Percentiles rank a stretch among this genome's conserved stretches.
These are phyloP conservation scores for Albatrellus sp. DNA, from an alignment of 1,284 basidiomycete genomes.

Conservation along the genomic window DNA sequence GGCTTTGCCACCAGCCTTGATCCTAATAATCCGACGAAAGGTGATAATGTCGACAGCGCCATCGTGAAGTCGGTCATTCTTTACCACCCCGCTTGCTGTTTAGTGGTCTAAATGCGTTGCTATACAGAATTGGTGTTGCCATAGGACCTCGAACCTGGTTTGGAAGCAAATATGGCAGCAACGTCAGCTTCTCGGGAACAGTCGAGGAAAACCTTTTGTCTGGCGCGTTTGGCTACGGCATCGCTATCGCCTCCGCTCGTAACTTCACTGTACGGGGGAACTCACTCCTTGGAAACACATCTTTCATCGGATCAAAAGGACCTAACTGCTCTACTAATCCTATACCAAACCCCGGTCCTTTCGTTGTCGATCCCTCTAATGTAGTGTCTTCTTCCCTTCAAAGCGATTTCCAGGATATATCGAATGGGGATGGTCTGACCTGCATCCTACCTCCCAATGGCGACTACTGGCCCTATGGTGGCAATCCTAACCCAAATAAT, in stretches of 20 bases:
- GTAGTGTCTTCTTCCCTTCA: constrained; percentile 33
- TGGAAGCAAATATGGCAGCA: constrained; percentile 43
- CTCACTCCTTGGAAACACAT: constrained; percentile 53
- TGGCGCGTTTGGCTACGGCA: constrained; percentile 62
- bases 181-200: constrained; percentile 46
- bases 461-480: constrained; percentile 61
- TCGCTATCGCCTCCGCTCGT: constrained; percentile 50
- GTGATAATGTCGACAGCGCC: constrained; percentile 44
- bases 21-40: constrained; percentile 28
- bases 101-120: constrained; percentile 9
- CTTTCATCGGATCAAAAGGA: constrained; percentile 64
- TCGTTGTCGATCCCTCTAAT: constrained; percentile 40
- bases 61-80: constrained; percentile 49
- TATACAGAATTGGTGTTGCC: constrained; percentile 51
- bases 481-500: constrained; percentile 27
- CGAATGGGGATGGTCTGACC: constrained; percentile 43
- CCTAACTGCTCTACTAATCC: constrained; percentile 48
- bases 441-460: constrained; percentile 55
- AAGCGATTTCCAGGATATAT: constrained; percentile 35
- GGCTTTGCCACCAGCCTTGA: constrained; percentile 45
- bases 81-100: not conserved
- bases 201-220: constrained; percentile 52
- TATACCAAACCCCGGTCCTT: constrained; percentile 43
- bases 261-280: constrained; percentile 64
- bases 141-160: constrained; percentile 77